Conservation (phyloP, 495 filamentous ascomycete genomes). For the Daldinia loculata region DNA sequence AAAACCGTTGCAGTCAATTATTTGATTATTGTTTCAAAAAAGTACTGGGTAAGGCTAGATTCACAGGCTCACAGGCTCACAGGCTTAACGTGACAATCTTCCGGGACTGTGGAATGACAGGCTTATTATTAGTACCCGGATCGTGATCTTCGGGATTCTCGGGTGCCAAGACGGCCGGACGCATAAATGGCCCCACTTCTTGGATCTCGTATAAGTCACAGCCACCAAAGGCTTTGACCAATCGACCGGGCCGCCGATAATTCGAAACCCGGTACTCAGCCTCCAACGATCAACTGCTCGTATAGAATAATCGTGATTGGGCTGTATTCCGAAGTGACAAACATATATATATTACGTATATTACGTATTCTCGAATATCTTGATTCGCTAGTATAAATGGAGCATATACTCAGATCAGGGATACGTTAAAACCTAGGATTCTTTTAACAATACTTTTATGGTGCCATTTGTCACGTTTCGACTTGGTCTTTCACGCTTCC, state of each 20-base stretch:
- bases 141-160: neutral
- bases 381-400: constrained; percentile 1
- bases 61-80: too few species aligned
- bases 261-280: neutral
- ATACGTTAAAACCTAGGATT: neutral
- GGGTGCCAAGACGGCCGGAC: constrained; percentile 2
- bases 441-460: neutral
- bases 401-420: neutral
- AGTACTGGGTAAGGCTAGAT: neutral
- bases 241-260: constrained; percentile 1
- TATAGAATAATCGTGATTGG: neutral
- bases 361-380: neutral
- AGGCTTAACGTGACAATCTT: neutral
- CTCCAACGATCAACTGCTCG: neutral
- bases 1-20: neutral
- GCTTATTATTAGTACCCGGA: neutral
- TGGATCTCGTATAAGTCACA: constrained; percentile 4
- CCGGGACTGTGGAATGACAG: neutral
- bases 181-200: neutral
- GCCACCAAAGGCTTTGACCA: neutral
- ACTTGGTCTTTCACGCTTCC: neutral
- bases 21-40: neutral
- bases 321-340: neutral
- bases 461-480: neutral
- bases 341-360: neutral